Base-by-base conservation (phyloP, 331 rosid genomes). In the Malus hybrid region DNA sequence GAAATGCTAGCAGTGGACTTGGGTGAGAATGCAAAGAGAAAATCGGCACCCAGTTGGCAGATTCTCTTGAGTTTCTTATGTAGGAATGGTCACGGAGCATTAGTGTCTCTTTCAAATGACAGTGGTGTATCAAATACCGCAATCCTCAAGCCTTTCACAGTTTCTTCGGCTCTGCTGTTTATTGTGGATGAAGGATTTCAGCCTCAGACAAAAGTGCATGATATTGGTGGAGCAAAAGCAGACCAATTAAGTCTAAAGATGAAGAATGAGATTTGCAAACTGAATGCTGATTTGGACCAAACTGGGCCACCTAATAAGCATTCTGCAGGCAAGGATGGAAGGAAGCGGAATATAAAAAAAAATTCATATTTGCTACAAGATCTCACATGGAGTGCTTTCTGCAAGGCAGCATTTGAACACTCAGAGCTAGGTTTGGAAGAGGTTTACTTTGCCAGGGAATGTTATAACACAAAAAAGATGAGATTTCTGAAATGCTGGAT, bases 401-500 rank as follows among this genome's bases (percentile, higher is more conserved):
- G 89, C 78, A 62, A 84, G 63, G 84, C 84, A 8, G 96, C 81
- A 29, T 75, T 72, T 58, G 72, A 88, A 66, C 82, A 78, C 56
- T 73, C 84, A 29, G 89, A 77, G 84, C 39, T 77, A 44, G 84
- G 89, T 64, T 80, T 93, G 70, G 82, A 79, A 75, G 84, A 86
- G 42, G 81, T 81, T 72, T 89, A 89, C 78, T 82, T 83, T 82
- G 77, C 84, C 34, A 78, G 77, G 81, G 84, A 81, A 78, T 30
- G 68, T 48, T 80, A 79, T 20, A 79, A 77, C 86, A 80, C 89
- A 44, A 93, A 88, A 76, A 88, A 79, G 80, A 63, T 89, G 85
- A 90, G 85, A 74, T 91, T 91, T 82, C 78, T 91, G 48, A 91
- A 89, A 84, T 91, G 97, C 82, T 91, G 98, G 98, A 85, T 84